Conservation (phyloP, 1,139 yeast species). For the Barnettozyma hawaiiensis region DNA sequence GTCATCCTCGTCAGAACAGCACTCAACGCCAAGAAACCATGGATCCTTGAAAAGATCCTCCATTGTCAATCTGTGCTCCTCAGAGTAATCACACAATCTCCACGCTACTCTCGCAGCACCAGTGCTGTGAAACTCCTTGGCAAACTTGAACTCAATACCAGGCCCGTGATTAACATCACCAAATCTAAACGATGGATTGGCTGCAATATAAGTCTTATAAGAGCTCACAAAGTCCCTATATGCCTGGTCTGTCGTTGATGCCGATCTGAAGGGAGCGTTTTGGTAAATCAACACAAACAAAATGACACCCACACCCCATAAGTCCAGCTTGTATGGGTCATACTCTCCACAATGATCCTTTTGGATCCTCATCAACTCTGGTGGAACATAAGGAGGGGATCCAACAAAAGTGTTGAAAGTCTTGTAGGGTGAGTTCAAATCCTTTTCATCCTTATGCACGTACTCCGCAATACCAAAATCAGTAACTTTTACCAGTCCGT, state of each 20-base stretch:
- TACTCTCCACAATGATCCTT: conserved; percentile 32
- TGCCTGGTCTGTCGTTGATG: conserved; percentile 44
- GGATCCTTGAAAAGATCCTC: conserved; percentile 53
- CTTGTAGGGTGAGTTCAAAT: conserved; percentile 44
- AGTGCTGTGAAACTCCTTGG: conserved; percentile 50
- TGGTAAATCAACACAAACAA: conserved; percentile 56
- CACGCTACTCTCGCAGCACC: conserved; percentile 68
- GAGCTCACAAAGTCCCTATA: conserved; percentile 54
- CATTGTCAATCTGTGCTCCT: conserved; percentile 47
- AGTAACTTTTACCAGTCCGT: conserved; percentile 63
- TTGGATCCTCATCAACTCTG: conserved; percentile 46
- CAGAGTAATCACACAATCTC: conserved; percentile 66
- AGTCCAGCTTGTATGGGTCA: conserved; percentile 65
- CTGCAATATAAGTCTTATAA: conserved; percentile 44
- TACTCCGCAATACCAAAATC: conserved; percentile 68
- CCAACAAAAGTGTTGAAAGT: conserved; percentile 53
- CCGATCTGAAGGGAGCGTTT: conserved; percentile 54
- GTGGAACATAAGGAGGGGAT: conserved; percentile 77
- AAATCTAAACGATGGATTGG: conserved; percentile 50
- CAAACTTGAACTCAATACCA: conserved; percentile 61
- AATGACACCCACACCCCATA: conserved; percentile 67
- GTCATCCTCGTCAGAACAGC: conserved; percentile 52
- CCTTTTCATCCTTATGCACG: conserved; percentile 53
- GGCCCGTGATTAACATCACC: conserved; percentile 50
- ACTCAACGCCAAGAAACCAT: conserved; percentile 56